Base-by-base conservation (phyloP, 176 grass and related monocot species). In the Eleusine indica region DNA sequence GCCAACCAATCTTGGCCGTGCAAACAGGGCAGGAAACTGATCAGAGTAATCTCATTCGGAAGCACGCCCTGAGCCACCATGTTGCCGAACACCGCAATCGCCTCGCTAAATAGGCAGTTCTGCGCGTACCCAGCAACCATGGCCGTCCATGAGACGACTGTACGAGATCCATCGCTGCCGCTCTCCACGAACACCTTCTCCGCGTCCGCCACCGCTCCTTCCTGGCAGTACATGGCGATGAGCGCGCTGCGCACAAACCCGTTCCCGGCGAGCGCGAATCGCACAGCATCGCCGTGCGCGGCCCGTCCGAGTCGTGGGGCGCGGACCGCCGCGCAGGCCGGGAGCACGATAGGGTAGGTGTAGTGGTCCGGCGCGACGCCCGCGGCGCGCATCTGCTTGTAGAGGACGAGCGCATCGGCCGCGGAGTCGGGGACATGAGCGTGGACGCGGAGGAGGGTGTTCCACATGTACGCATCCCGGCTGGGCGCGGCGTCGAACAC, bases 91-190 rank as follows among this genome's bases (percentile, higher is more conserved):
- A 87, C n/a, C n/a, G 32, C 17, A 25, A 87, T 52, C 0, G 91
- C 96, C 74, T 89, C 86, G 4, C 79, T 80, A 10, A 87, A 86
- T 52, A 93, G 73, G 85, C 56, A 78, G 68, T 98, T 98, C 28
- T 95, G 93, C 18, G 18, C 87, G 29, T 93, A 98, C 30, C 86
- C 88, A 1, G 96, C 89, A 47, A 98, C 94, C 96, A 98, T 93
- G 54, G 93, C 80, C 21, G 93, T 98, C 96, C 93, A 95, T 4
- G 85, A 76, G 56, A 98, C 88, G 4, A 98, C 60, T 21, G 90
- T 98, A 28, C 81, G 92, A 64, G 73, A 70, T 0, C 78, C 65
- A 16, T 17, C 69, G n/a, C 18, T 11, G 41, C 49, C 70, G 76
- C 17, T 88, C 81, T 93, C 93, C 9, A 21, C 30, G 73, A 98